These are phyloP conservation scores for Aspergillus hortae DNA, from an alignment of 2,329 filamentous ascomycete species.

Conservation along the genomic window DNA sequence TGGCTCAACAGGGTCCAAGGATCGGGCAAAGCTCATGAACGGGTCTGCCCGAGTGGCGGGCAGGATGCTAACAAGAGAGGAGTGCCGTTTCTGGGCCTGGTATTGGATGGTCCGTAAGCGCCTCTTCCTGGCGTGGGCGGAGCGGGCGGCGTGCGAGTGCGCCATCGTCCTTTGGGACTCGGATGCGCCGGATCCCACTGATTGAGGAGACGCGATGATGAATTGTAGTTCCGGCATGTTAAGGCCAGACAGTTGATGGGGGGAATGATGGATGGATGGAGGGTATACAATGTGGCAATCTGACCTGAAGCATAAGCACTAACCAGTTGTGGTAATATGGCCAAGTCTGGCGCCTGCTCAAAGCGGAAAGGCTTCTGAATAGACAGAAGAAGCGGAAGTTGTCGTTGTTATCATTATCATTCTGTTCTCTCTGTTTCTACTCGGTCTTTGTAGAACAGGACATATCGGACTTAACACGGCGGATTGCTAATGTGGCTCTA, in stretches of 20 bases:
- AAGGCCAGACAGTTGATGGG: background rate
- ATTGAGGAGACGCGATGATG: background rate
- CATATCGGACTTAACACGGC: background rate
- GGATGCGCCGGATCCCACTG: background rate
- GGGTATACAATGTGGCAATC: background rate
- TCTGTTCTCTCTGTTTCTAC: background rate
- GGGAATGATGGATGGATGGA: background rate
- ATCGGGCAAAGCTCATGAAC: constrained; percentile 13
- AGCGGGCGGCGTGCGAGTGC: constrained; percentile 18
- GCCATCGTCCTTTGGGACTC: constrained; percentile 8
- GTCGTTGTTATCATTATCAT: background rate
- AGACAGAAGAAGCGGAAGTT: background rate
- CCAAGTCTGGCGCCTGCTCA: background rate
- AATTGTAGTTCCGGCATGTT: background rate
- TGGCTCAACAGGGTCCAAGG: constrained; percentile 10
- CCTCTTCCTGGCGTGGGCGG: constrained; percentile 14
- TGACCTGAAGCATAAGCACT: background rate
- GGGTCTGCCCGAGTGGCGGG: constrained; percentile 13
- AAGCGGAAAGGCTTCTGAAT: background rate
- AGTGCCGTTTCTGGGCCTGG: constrained; percentile 13
- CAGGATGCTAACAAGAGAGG: background rate
- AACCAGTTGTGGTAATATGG: background rate
- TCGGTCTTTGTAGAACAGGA: background rate
- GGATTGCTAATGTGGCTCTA: background rate
- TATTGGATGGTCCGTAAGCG: constrained; percentile 17